phyloP scores from a whole-genome alignment of 2,329 filamentous ascomycete genomes.

The Pseudocercospora vitis region DNA sequence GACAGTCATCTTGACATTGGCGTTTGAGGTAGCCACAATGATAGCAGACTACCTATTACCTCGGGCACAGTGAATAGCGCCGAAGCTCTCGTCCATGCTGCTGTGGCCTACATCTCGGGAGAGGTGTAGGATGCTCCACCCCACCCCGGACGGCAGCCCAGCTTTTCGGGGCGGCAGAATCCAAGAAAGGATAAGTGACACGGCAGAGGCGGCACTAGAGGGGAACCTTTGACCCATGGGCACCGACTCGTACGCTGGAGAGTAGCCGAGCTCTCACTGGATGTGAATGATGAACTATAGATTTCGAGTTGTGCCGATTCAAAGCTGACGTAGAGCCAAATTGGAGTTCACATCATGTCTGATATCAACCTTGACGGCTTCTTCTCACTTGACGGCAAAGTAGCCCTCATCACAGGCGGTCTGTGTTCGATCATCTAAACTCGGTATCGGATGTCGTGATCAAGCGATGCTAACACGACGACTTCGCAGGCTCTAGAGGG shows the following conservation, averaged over 20 bases:
- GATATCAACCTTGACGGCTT: slow-evolving; percentile 70
- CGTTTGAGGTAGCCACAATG: slow-evolving; percentile 1
- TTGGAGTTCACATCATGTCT: slow-evolving; percentile 33
- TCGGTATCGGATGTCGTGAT: background rate
- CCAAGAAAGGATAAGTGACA: background rate
- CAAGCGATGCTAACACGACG: slow-evolving; percentile 26
- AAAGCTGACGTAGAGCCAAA: background rate
- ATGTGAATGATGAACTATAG: background rate
- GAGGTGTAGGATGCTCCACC: background rate
- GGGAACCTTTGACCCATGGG: background rate
- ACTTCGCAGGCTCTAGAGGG: slow-evolving; percentile 60
- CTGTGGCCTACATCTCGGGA: background rate
- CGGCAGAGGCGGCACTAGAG: background rate
- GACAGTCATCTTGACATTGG: slow-evolving; percentile 3
- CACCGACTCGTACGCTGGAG: background rate
- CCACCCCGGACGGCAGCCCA: background rate
- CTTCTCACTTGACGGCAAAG: slow-evolving; percentile 81
- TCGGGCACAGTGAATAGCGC: slow-evolving; percentile 17
- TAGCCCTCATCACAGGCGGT: slow-evolving; percentile 79
- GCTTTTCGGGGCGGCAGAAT: slow-evolving; percentile 5
- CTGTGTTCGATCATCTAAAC: background rate
- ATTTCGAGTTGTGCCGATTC: background rate
- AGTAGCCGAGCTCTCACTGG: background rate
- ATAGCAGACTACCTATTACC: slow-evolving; percentile 14
- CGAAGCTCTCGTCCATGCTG: background rate